These are phyloP conservation scores for Pseudogymnoascus sp. DNA, from an alignment of 2,329 filamentous ascomycete species.

Conservation along the genomic window DNA sequence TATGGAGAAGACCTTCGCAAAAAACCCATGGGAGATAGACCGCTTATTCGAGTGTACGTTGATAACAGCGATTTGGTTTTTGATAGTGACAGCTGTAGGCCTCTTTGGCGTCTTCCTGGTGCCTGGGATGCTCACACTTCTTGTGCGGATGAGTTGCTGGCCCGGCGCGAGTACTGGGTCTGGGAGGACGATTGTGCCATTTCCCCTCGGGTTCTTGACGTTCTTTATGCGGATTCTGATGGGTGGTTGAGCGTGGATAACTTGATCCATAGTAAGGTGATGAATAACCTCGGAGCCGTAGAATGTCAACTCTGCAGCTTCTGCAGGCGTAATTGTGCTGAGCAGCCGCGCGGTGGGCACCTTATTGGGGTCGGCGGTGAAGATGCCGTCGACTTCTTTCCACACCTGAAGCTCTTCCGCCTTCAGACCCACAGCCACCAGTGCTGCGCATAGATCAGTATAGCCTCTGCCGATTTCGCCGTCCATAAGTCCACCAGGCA, in stretches of 20 bases:
- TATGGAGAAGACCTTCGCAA: slow-evolving; percentile 87
- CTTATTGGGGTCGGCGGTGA: slow-evolving; percentile 73
- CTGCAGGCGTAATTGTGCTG: slow-evolving; percentile 78
- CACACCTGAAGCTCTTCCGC: slow-evolving; percentile 91
- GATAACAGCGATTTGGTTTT: slow-evolving; percentile 91
- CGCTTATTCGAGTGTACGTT: slow-evolving; percentile 98
- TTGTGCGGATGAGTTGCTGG: slow-evolving; percentile 44
- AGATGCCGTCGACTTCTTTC: slow-evolving; percentile 98
- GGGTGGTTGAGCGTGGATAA: slow-evolving; percentile 67
- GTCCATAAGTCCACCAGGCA: slow-evolving; percentile 83
- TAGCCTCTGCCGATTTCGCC: slow-evolving; percentile 88
- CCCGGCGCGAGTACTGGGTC: slow-evolving; percentile 50
- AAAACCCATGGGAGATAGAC: slow-evolving; percentile 90
- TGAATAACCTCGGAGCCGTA: slow-evolving; percentile 96
- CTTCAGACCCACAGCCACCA: slow-evolving; percentile 80
- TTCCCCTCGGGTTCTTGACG: slow-evolving; percentile 74
- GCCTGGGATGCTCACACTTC: slow-evolving; percentile 33
- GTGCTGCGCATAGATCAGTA: slow-evolving; percentile 88
- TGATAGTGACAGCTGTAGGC: slow-evolving; percentile 89
- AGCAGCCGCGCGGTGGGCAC: slow-evolving; percentile 91
- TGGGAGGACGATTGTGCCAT: slow-evolving; percentile 75
- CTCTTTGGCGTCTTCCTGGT: slow-evolving; percentile 55
- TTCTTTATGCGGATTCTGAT: slow-evolving; percentile 89
- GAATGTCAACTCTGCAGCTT: slow-evolving; percentile 92
- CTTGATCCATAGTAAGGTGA: slow-evolving; percentile 97